Percentiles rank a stretch among this genome's conserved stretches.
Evolutionary conservation across 164 flowering plant genomes (phyloP).

Genomic region (Vitis riparia): DNA sequence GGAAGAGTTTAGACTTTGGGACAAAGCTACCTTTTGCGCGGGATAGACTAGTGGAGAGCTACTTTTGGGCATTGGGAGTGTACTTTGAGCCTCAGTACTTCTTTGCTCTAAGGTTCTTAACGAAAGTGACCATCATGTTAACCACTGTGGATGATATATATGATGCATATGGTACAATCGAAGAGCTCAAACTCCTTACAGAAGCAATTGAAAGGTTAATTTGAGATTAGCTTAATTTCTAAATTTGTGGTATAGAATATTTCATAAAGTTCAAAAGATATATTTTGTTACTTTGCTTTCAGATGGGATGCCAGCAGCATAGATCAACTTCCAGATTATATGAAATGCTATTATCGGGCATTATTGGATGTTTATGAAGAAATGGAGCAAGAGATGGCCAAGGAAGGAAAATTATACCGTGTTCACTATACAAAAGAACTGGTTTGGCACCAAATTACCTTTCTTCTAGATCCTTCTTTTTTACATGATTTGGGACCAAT

Average conservation of each 20-base stretch:
- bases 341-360: slow-evolving; percentile 20
- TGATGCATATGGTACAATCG: slow-evolving; percentile 22
- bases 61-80: slow-evolving; percentile 36
- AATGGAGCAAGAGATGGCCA: slow-evolving; percentile 14
- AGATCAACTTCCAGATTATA: slow-evolving; percentile 29
- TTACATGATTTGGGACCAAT: slow-evolving; percentile 10
- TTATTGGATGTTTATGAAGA: slow-evolving; percentile 24
- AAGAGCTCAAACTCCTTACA: slow-evolving; percentile 28
- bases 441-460: too few relatives aligned
- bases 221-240: too few relatives aligned
- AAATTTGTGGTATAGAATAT: too few relatives aligned
- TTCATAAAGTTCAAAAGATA: too few relatives aligned
- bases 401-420: slow-evolving; percentile 14
- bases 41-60: slow-evolving; percentile 40
- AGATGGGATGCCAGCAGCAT: slow-evolving; percentile 27
- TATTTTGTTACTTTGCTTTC: too few relatives aligned
- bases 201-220: slow-evolving; percentile 16
- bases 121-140: slow-evolving; percentile 15
- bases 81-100: slow-evolving; percentile 34
- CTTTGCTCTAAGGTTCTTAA: slow-evolving; percentile 5
- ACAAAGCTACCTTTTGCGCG: too few relatives aligned
- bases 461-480: too few relatives aligned
- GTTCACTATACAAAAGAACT: too few relatives aligned
- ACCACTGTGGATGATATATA: slow-evolving; percentile 26
- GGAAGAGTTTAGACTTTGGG: too few relatives aligned